Evolutionary conservation across 2,329 filamentous ascomycete genomes (phyloP), one percentile per base, ranked within the genome.

Genomic region (Stachybotrys chlorohalonatus): DNA sequence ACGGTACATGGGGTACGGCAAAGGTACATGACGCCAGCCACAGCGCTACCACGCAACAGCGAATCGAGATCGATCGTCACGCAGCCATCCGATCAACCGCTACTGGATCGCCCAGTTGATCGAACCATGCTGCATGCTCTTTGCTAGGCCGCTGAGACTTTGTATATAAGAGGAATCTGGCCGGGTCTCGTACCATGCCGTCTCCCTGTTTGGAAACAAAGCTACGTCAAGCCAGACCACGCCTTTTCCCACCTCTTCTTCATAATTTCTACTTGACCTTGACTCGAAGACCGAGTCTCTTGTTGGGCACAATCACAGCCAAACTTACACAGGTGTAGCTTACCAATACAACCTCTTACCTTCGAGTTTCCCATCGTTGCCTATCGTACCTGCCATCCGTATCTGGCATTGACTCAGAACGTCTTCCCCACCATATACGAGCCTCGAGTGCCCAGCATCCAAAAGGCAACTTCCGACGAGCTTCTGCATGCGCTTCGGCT

Each of bases 51-150:
- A 36, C n/a, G 45, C 32, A n/a, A 9, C n/a, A n/a, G 17, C n/a
- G 17, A 47, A 60, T 58, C 59, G 58, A 61, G 55, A 62, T 62
- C 60, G 59, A 62, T 62, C 59, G 55, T 47, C 56, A 57, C 57
- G 55, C 55, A 54, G 54, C 54, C 55, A 53, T 51, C 53, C 56
- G 59, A 62, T 62, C 59, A 59, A 57, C 54, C 52, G 54, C 56
- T 52, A 51, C 31, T 46, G 51, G 56, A 57, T 58, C 54, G 46
- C 52, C 36, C 55, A 57, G 52, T 52, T 54, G 55, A 61, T 61
- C 59, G 59, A 60, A 39, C 51, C 50, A 52, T 16, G 31, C 9
- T 30, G 30, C 31, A 13, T 36, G n/a, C 24, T 24, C 16, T 31
- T 31, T 24, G 24, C 24, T 24, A 4, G 24, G 9, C 7, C 31